Conservation (phyloP, 2,329 filamentous ascomycete species). For the Colletotrichum sp. region DNA sequence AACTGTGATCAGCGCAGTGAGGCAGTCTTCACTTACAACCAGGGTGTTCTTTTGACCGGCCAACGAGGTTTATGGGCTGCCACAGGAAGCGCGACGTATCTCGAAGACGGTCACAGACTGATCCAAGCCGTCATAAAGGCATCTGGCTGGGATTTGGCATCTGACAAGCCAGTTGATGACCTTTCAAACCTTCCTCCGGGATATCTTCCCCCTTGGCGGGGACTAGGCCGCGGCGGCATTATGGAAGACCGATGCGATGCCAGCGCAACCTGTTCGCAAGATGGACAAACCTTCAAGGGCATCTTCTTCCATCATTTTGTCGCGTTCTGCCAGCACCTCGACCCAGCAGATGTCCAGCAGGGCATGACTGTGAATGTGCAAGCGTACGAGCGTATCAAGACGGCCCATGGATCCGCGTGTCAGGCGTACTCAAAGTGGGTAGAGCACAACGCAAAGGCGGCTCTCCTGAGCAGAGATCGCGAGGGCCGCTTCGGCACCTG, state of each 20-base stretch:
- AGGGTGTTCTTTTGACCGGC: slow-evolving; percentile 86
- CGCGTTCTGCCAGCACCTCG: slow-evolving; percentile 74
- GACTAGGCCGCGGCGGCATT: slow-evolving; percentile 79
- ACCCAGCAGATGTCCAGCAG: slow-evolving; percentile 36
- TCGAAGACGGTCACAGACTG: slow-evolving; percentile 81
- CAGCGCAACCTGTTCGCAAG: slow-evolving; percentile 75
- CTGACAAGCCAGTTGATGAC: slow-evolving; percentile 47
- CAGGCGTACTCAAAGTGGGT: slow-evolving; percentile 75
- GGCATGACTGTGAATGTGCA: slow-evolving; percentile 31
- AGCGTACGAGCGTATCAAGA: slow-evolving; percentile 31
- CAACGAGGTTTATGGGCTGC: slow-evolving; percentile 80
- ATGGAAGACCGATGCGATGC: slow-evolving; percentile 87
- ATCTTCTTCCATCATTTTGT: slow-evolving; percentile 92
- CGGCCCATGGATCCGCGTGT: slow-evolving; percentile 66
- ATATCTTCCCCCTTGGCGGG: slow-evolving; percentile 66
- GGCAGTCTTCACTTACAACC: slow-evolving; percentile 96
- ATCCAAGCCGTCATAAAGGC: slow-evolving; percentile 76
- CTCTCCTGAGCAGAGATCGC: slow-evolving; percentile 70
- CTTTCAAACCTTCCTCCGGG: slow-evolving; percentile 33
- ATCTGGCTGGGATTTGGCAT: slow-evolving; percentile 73
- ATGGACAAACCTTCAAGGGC: slow-evolving; percentile 90
- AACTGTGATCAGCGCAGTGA: slow-evolving; percentile 82
- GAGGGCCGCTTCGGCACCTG: slow-evolving; percentile 82
- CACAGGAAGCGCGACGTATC: slow-evolving; percentile 73
- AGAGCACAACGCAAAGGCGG: slow-evolving; percentile 77